Evolutionary conservation across 257 asterid species (phyloP).

Genomic region (Verbascum thapsus): DNA sequence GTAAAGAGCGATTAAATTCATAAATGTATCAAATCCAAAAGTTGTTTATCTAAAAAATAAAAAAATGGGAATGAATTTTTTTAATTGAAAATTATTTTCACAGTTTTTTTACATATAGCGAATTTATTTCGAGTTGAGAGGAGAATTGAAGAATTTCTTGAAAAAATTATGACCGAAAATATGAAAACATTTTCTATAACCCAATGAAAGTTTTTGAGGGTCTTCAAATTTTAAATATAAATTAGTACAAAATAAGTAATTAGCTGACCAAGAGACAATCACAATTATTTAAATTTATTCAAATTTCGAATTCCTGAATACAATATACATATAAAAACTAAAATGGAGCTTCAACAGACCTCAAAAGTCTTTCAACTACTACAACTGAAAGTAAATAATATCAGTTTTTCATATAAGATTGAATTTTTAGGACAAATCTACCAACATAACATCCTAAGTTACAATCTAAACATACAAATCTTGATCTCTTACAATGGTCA

Average conservation of each 20-base stretch:
- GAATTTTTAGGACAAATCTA: constrained; percentile 25
- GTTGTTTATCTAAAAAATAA: too few relatives aligned
- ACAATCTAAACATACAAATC: constrained; percentile 40
- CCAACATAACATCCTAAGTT: constrained; percentile 37
- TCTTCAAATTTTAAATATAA: neutral
- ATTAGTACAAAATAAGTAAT: too few relatives aligned
- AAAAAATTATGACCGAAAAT: constrained; percentile 49
- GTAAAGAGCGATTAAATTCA: too few relatives aligned
- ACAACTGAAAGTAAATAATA: constrained; percentile 32
- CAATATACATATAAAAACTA: too few relatives aligned
- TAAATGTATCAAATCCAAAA: too few relatives aligned
- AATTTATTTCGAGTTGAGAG: constrained; percentile 50
- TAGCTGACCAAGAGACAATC: too few relatives aligned
- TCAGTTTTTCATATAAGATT: constrained; percentile 29
- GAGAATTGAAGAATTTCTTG: constrained; percentile 58
- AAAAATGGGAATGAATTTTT: too few relatives aligned
- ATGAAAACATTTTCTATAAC: constrained; percentile 25
- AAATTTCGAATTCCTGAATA: too few relatives aligned
- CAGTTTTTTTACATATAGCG: too few relatives aligned
- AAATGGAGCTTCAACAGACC: neutral
- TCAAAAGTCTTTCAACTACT: constrained; percentile 22
- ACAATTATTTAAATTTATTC: too few relatives aligned
- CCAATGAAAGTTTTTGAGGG: constrained; percentile 18
- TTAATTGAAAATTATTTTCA: too few relatives aligned
- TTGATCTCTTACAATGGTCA: constrained; percentile 28